These are phyloP conservation scores for Auriscalpium vulgare DNA, from an alignment of 768 basidiomycete genomes.

Conservation along the genomic window DNA sequence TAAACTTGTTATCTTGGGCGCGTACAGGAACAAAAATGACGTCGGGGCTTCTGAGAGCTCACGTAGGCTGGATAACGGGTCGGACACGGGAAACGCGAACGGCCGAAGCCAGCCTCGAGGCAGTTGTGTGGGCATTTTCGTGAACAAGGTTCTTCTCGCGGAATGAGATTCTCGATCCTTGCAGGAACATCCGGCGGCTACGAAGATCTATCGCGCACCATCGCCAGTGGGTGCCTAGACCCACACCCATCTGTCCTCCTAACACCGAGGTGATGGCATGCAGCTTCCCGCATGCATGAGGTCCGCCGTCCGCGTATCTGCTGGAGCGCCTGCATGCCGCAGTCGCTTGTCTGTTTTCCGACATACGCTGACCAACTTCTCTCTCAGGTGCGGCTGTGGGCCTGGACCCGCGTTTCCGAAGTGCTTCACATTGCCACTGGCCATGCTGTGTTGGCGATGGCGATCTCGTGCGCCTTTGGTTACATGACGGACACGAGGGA, in stretches of 20 bases:
- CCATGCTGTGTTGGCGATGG: background rate
- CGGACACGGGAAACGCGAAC: background rate
- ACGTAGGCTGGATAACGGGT: background rate
- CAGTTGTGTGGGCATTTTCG: background rate
- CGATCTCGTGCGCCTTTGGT: background rate
- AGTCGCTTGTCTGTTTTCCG: background rate
- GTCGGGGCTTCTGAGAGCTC: background rate
- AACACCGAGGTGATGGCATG: background rate
- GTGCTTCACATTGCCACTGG: conserved; percentile 1
- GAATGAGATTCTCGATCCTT: background rate
- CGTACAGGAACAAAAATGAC: background rate
- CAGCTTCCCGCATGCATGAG: background rate
- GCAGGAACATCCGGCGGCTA: background rate
- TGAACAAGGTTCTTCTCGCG: background rate
- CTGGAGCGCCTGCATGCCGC: background rate
- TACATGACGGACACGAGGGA: background rate
- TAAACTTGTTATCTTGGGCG: background rate
- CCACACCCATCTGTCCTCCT: background rate
- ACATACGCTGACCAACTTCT: background rate
- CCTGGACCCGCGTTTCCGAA: background rate
- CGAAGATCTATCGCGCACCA: background rate
- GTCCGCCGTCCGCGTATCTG: background rate
- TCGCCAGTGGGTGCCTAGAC: background rate
- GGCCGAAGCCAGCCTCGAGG: background rate
- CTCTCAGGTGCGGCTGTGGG: background rate